Percentiles rank a stretch among this genome's conserved stretches.
Conservation (phyloP, 352 stramenopile genomes). For the Albugo laibachii region DNA sequence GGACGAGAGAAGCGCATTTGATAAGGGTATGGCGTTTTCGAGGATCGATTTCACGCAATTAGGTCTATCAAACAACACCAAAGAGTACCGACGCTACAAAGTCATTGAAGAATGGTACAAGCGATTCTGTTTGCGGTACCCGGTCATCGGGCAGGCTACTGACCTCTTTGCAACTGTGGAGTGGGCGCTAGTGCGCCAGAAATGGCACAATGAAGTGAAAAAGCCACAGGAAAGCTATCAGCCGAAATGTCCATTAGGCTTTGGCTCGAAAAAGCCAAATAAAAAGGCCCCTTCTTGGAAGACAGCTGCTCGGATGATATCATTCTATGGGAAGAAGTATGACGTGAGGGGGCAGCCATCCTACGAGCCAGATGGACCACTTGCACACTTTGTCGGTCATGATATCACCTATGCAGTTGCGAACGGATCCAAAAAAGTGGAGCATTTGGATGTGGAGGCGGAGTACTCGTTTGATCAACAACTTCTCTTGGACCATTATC, state of each 20-base stretch:
- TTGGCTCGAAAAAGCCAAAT: constrained; percentile 16
- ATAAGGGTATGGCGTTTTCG: constrained; percentile 8
- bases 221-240: constrained; percentile 3
- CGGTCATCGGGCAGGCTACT: constrained; percentile 20
- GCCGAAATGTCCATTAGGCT: constrained; percentile 34
- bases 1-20: constrained; percentile 16
- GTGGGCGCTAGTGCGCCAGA: constrained; percentile 23
- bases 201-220: constrained; percentile 11
- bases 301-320: constrained; percentile 10
- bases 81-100: constrained; percentile 10
- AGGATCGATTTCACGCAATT: too few relatives aligned
- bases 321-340: constrained; percentile 30
- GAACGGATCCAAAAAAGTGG: constrained; percentile 15
- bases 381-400: constrained; percentile 34
- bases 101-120: constrained; percentile 31
- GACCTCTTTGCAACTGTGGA: constrained; percentile 19
- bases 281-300: neutral
- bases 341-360: constrained; percentile 27
- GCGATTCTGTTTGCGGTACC: constrained; percentile 27
- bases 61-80: constrained; percentile 2
- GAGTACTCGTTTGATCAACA: constrained; percentile 40
- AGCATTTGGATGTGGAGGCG: constrained; percentile 18
- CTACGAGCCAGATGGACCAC: constrained; percentile 20
- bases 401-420: constrained; percentile 35
- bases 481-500: constrained; percentile 30